A percentile compares a stretch with the other conserved stretches of the same genome.
Evolutionary conservation across 108 stramenopile genomes (phyloP).

Genomic region (Nannochloropsis salina): DNA sequence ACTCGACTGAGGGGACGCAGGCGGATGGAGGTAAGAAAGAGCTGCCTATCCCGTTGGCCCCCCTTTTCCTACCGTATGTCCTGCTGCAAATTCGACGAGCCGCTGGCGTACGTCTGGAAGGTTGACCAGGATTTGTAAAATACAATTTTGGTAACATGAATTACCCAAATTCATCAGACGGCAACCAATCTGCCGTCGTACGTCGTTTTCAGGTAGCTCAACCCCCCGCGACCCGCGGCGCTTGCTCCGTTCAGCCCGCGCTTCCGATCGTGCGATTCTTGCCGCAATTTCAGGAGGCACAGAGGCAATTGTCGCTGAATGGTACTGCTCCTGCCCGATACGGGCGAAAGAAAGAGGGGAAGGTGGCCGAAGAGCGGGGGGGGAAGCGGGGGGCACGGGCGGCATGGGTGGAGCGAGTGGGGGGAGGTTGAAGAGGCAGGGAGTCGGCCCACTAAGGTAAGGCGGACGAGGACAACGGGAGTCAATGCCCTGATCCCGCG

Average conservation of each 20-base stretch:
- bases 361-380: neutral
- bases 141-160: neutral
- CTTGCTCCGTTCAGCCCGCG: constrained; percentile 12
- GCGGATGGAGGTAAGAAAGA: neutral
- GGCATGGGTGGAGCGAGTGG: neutral
- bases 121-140: neutral
- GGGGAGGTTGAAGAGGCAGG: no score
- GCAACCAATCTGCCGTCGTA: constrained; percentile 6
- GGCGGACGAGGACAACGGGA: no score
- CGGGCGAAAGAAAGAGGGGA: neutral
- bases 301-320: neutral
- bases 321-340: neutral
- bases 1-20: neutral
- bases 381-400: neutral
- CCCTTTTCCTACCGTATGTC: neutral
- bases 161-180: neutral
- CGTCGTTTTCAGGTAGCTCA: neutral
- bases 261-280: neutral
- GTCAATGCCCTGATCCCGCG: no score
- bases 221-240: neutral
- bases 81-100: neutral
- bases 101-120: neutral
- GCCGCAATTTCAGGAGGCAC: neutral
- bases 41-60: neutral
- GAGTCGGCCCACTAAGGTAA: no score